Base-by-base conservation (phyloP, 1,139 yeast genomes). In the Suhomyces anneliseae region DNA sequence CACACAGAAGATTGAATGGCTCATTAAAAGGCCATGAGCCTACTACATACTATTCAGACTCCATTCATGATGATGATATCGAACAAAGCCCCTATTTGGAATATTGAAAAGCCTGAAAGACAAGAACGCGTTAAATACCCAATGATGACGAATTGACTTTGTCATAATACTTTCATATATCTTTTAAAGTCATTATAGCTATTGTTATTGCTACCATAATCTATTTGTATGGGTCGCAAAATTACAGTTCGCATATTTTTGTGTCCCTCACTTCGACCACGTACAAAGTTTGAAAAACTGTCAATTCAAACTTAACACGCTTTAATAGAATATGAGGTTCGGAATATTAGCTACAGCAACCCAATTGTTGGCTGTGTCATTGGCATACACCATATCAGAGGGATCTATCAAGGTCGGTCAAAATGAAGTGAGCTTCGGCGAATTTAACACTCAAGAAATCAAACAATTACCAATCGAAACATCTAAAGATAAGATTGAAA, bases 381-480 rank as follows among this genome's bases (percentile, higher is more conserved):
- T 60, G 38, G 72, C 74, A 24, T 68, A 61, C 48, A 50, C 65
- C 8, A 54, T 68, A 36, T 48, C 62, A 7, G 61, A 59, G 42
- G 77, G 76, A 4, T 50, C 61, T 7, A 58, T 72, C 36, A 59
- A 57, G 35, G 62, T 69, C 38, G 66, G 64, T 39, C 61, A 58
- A 27, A 51, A 62, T 19, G 44, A 54, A 11, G 58, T 69, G 36
- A 57, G 61, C 34, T 61, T 65, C 49, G 78, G 77, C 4, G 77
- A 72, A 53, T 50, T 71, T 40, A 62, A 64, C 47, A 71, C 77
- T 12, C 69, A 61, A 46, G 72, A 68, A 52, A 59, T 71, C 46
- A 68, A 65, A 49, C 67, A 56, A 47, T 58, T 74, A 42, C 39
- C 62, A 4, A 48, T 74, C 41, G 70, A 68, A 27, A 52, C 67